Percentiles rank a stretch among this genome's conserved stretches.
Conservation (phyloP, 345 rosid species). For the Arabidopsis arenosa region DNA sequence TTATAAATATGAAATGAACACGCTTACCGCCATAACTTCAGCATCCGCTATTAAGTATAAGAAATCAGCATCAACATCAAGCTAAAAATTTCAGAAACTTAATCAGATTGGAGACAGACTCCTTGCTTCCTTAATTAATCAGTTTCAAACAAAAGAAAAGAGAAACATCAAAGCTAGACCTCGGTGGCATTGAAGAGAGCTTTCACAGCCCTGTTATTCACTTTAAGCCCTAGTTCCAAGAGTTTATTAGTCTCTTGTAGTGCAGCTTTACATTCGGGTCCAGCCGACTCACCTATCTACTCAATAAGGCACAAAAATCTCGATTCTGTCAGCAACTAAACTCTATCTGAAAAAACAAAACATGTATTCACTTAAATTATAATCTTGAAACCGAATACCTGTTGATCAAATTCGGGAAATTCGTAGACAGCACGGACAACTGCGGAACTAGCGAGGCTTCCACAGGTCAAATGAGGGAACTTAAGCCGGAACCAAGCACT, state of each 20-base stretch:
- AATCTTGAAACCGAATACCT: slow-evolving; percentile 53
- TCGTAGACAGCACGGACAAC: slow-evolving; percentile 89
- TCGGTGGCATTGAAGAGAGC: slow-evolving; percentile 70
- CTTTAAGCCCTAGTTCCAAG: slow-evolving; percentile 67
- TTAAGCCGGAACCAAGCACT: slow-evolving; percentile 98
- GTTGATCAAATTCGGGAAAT: slow-evolving; percentile 78
- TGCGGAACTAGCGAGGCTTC: slow-evolving; percentile 98
- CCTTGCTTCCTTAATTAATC: not conserved
- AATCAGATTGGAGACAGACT: not conserved
- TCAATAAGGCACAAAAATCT: slow-evolving; percentile 14
- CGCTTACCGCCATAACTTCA: slow-evolving; percentile 66
- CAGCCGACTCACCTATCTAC: slow-evolving; percentile 89
- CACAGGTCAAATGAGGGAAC: slow-evolving; percentile 93
- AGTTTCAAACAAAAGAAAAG: slow-evolving; percentile 4
- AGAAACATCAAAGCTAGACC: slow-evolving; percentile 55
- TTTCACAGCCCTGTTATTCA: slow-evolving; percentile 66
- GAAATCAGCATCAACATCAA: slow-evolving; percentile 86
- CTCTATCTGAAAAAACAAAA: not conserved
- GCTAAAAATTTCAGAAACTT: slow-evolving; percentile 56
- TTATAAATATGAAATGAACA: not conserved
- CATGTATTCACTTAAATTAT: not conserved
- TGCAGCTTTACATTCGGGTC: slow-evolving; percentile 86
- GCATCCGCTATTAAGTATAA: slow-evolving; percentile 92
- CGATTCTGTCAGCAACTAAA: slow-evolving; percentile 4
- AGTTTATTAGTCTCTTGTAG: slow-evolving; percentile 74